Base-by-base conservation (phyloP, 1,284 basidiomycete species). In the Tilletia setariae region DNA sequence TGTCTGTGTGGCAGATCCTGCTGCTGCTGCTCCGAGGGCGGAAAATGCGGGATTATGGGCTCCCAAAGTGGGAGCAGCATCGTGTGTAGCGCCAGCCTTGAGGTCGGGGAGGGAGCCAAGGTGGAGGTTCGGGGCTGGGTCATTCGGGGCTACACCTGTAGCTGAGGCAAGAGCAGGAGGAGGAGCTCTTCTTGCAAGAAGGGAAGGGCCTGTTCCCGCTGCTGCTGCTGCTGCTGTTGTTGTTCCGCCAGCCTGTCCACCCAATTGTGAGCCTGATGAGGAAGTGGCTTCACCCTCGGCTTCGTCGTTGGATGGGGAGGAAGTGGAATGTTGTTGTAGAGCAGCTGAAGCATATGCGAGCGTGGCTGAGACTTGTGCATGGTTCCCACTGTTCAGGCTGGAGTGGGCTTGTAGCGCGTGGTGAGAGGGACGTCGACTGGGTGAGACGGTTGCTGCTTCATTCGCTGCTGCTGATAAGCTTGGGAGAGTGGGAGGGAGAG, bases 271-370 rank as follows among this genome's bases (percentile, higher is more conserved):
- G 16, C 28, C 56, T 19, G 56, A 61, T 11, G 56, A 61, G 13
- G 56, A 61, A 21, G 56, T 61, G 28, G 19, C 28, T 11, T 61
- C 56, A 11, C 56, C 56, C 1, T 61, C 56, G 23, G n/a, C 56
- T 19, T 61, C 56, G 30, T 61, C 56, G 56, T 61, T 61, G 30
- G 56, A 61, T 2, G 56, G 28, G 3, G 56, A 61, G 56, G 28
- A 32, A 2, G 56, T 35, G 28, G 28, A 15, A 30, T 61, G 56
- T 16, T 35, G 25, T 6, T 61, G 56, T 30, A 61, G 16, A 6
- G 56, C 56, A 2, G 56, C 56, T 3, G 56, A 61, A 2, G 56
- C 32, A 16, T 61, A 21, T 8, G 56, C 56, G 56, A 61, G 56
- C 30, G 56, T 61, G 56, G 23, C 28, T 25, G 56, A 35, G 11